Evolutionary conservation across 768 basidiomycete species (phyloP), one percentile per base, ranked within the genome.

Genomic region (Melanogaster broomeanus): DNA sequence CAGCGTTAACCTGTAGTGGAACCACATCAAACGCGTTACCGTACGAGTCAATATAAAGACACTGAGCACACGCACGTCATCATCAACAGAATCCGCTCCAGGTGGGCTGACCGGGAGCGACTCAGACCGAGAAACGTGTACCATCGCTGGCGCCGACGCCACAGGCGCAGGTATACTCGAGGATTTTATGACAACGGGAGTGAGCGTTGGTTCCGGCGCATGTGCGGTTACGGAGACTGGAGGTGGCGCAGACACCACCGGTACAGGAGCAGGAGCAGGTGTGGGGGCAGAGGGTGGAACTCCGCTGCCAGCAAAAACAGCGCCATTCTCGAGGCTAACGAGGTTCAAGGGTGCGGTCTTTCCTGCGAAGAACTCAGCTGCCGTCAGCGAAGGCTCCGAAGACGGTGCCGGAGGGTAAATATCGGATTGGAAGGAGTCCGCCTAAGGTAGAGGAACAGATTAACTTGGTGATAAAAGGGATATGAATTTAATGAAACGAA

Each of bases 401-500:
- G 93, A 91, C 0, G 85, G 85, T 1, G 93, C 96, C 9, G 92
- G 90, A 5, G 97, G 96, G 78, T 84, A 98, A 68, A 98, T 96
- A 69, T 98, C 96, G 13, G 93, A 86, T 70, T 98, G 96, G 90
- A 98, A 98, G 5, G 87, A 84, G 51, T 98, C 94, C 33, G 94
- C 81, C 90, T 93, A 66, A 4, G 19, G 34, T 7, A 33, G 5
- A 24, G 18, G 16, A 19, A 25, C 15, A 8, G n/a, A 34, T 37
- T 30, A 37, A 42, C 33, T 33, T 56, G 11, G 39, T n/a, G 8
- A 39, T 22, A 9, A 21, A 12, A 31, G 31, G 12, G 5, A 31
- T 3, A 31, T n/a, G 38, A 21, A 25, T 42, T 37, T 11, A 33
- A 31, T n/a, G 38, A 21, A 25, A 46, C 30, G 11, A 33, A 28